Base-by-base conservation (phyloP, 1,139 yeast species). In the Wickerhamomyces sp. region DNA sequence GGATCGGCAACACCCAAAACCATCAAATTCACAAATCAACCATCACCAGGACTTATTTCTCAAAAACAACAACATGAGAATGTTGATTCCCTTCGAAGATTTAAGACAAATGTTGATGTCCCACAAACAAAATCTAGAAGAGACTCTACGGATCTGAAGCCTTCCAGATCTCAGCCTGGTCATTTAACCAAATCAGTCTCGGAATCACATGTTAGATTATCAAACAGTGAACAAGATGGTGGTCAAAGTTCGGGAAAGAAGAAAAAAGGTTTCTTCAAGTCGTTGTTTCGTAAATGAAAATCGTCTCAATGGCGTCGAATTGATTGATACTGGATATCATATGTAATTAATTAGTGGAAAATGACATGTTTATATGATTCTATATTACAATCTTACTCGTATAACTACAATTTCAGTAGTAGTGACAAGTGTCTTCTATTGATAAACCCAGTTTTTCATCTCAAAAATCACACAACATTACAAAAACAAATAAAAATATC, bases 61-160 rank as follows among this genome's bases (percentile, higher is more conserved):
- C 13, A 37, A 44, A 30, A 27, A 13, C 15, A 46, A 26, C 50
- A 47, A 31, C 27, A 10, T n/a, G 39, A 40, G 26, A 27, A 11
- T 31, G 38, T 30, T 31, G 40, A 42, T 35, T 34, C 29, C 2
- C 27, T 53, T 27, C 42, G 48, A 34, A 50, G 43, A 40, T 44
- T 36, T 29, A 46, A 42, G 34, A 44, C 56, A 4, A 48, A 45
- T 27, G 47, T 41, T 11, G 48, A 10, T 6, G 6, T 29, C 13
- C 10, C 31, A 11, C 31, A 29, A 10, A 29, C 11, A 29, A 10
- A 4, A 29, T 4, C 31, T 11, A 9, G 11, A 10, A 10, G 11
- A 29, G 6, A 9, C 10, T 29, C 31, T 29, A 11, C 6, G n/a
- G 34, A 34, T 13, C 27, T 11, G 29, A 34, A 31, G 41, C 47